Conservation (phyloP, 352 stramenopile species). For the Pythium apleroticum region DNA sequence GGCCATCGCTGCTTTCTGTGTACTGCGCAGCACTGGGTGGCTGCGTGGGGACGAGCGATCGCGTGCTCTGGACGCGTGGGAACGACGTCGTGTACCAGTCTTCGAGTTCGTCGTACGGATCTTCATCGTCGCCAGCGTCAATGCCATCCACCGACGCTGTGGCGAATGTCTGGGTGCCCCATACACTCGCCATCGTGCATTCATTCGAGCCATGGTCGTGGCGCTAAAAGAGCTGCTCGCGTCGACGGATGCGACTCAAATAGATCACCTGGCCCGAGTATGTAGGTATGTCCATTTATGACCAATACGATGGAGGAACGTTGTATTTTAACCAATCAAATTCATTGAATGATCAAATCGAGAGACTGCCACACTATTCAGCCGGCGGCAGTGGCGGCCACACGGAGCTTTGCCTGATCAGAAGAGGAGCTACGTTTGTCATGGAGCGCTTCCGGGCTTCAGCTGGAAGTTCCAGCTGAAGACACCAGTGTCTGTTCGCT, state of each 20-base stretch:
- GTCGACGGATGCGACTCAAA: neutral
- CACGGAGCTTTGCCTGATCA: no score
- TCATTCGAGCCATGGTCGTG: neutral
- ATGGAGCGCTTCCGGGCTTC: neutral
- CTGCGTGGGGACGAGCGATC: conserved; percentile 15
- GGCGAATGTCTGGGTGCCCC: neutral
- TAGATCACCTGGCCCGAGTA: neutral
- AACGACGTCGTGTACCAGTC: conserved; percentile 29
- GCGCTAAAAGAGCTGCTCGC: neutral
- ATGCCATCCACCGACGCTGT: neutral
- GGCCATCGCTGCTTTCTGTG: neutral
- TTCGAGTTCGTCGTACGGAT: conserved; percentile 25
- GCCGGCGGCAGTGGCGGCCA: no score
- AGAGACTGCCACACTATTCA: neutral
- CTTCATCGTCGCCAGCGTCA: neutral
- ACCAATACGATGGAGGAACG: neutral
- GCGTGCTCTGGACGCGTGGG: conserved; percentile 19
- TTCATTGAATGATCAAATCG: no score
- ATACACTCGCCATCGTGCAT: neutral
- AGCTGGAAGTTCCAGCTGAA: no score
- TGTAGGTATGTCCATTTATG: conserved; percentile 1
- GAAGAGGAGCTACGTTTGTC: neutral
- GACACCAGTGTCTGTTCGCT: neutral
- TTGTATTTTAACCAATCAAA: neutral
- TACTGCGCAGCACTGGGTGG: neutral